These are phyloP conservation scores for Eleusine coracana DNA, from an alignment of 176 grass and related monocot genomes.

Conservation along the genomic window DNA sequence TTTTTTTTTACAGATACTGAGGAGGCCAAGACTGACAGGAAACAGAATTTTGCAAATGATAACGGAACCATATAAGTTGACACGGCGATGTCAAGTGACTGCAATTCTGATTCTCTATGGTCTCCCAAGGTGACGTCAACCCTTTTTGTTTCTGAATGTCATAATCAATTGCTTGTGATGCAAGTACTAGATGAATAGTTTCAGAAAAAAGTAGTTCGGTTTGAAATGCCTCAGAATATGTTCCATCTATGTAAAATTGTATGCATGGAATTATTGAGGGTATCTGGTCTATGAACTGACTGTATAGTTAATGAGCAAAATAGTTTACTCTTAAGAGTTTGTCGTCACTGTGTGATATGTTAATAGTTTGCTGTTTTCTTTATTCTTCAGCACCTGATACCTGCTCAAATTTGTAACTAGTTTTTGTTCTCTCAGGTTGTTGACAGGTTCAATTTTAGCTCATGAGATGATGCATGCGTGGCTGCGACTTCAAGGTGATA, in stretches of 20 bases:
- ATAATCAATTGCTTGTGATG: background rate
- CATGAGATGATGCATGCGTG: slow-evolving; percentile 99
- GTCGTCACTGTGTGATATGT: background rate
- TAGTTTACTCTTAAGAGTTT: background rate
- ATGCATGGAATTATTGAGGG: background rate
- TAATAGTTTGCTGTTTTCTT: too few species aligned
- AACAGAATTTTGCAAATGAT: slow-evolving; percentile 84
- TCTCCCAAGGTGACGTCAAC: slow-evolving; percentile 83
- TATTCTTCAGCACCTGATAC: too few species aligned
- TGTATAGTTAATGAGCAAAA: background rate
- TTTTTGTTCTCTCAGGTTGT: slow-evolving; percentile 68
- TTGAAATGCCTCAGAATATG: slow-evolving; percentile 5
- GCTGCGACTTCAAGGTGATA: slow-evolving; percentile 85
- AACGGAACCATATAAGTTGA: slow-evolving; percentile 88
- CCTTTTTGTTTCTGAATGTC: slow-evolving; percentile 27
- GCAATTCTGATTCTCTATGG: slow-evolving; percentile 97
- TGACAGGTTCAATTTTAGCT: slow-evolving; percentile 94
- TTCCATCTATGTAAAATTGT: slow-evolving; percentile 6
- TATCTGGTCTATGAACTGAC: background rate
- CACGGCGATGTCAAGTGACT: slow-evolving; percentile 86
- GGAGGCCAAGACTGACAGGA: slow-evolving; percentile 75
- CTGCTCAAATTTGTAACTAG: background rate
- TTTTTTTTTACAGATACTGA: slow-evolving; percentile 76
- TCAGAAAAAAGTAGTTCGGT: background rate
- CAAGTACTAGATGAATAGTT: background rate